These are phyloP conservation scores for Amanita pseudoporphyria DNA, from an alignment of 768 basidiomycete species.

Conservation along the genomic window DNA sequence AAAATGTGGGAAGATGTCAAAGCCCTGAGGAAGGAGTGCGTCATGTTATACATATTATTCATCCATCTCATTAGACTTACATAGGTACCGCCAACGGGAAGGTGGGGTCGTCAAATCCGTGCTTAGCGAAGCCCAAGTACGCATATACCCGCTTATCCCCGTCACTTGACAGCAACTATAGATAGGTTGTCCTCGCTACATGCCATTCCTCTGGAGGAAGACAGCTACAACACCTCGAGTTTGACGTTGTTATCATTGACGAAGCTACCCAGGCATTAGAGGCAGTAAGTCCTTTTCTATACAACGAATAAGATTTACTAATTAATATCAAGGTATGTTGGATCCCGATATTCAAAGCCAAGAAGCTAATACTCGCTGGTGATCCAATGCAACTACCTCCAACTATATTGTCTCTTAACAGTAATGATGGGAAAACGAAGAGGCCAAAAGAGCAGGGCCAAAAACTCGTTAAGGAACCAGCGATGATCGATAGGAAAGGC, in stretches of 20 bases:
- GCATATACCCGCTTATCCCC: constrained; percentile 1
- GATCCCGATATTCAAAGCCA: constrained; percentile 90
- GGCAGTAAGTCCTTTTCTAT: constrained; percentile 52
- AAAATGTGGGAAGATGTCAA: constrained; percentile 85
- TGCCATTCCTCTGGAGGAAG: constrained; percentile 90
- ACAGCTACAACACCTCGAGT: constrained; percentile 65
- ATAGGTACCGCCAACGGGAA: constrained; percentile 83
- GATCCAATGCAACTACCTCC: constrained; percentile 96
- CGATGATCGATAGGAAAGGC: not conserved
- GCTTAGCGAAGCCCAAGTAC: constrained; percentile 66
- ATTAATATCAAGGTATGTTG: constrained; percentile 67
- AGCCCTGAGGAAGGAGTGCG: constrained; percentile 84
- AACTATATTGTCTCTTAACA: constrained; percentile 67
- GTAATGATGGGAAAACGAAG: constrained; percentile 20
- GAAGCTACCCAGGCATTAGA: constrained; percentile 97
- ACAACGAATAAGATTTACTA: constrained; percentile 4
- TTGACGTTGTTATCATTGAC: constrained; percentile 94
- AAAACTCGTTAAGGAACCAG: not conserved
- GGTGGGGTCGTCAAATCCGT: constrained; percentile 77
- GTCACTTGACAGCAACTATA: not conserved
- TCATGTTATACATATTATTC: constrained; percentile 4
- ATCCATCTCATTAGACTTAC: not conserved
- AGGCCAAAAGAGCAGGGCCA: constrained; percentile 5
- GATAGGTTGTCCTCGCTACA: constrained; percentile 82
- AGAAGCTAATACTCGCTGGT: constrained; percentile 84